Evolutionary conservation across 768 basidiomycete genomes (phyloP).

Genomic region (Leucocoprinus leucothites): DNA sequence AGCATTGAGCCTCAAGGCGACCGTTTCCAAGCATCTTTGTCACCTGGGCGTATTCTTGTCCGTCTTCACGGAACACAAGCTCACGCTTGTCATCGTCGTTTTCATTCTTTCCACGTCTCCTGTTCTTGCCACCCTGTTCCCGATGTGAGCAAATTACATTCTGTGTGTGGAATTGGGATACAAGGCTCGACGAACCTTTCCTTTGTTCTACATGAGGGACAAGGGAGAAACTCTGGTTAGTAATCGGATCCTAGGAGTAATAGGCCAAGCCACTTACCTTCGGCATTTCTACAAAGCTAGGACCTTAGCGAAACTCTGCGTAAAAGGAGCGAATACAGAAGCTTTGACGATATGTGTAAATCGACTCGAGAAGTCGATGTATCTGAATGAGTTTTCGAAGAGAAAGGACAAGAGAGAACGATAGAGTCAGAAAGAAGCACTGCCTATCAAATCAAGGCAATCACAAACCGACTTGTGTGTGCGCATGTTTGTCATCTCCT

Average conservation of each 20-base stretch:
- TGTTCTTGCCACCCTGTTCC: slow-evolving; percentile 93
- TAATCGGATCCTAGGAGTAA: background rate
- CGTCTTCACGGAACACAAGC: slow-evolving; percentile 97
- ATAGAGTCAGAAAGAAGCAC: slow-evolving; percentile 4
- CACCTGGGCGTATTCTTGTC: slow-evolving; percentile 98
- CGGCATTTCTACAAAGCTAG: slow-evolving; percentile 1
- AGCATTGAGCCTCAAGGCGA: slow-evolving; percentile 92
- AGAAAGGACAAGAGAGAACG: background rate
- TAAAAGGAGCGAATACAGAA: background rate
- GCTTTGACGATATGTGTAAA: background rate
- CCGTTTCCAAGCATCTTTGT: slow-evolving; percentile 99
- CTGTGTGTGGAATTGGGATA: background rate
- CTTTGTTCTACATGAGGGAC: slow-evolving; percentile 5
- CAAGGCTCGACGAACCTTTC: slow-evolving; percentile 9
- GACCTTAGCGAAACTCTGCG: background rate
- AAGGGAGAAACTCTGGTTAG: background rate
- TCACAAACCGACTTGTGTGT: background rate
- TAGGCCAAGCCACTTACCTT: slow-evolving; percentile 4
- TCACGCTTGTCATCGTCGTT: slow-evolving; percentile 99
- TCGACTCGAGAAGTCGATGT: background rate
- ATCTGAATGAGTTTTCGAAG: background rate
- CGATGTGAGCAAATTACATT: background rate
- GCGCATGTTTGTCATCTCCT: background rate
- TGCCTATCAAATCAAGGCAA: slow-evolving; percentile 5
- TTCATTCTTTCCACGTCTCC: slow-evolving; percentile 99